These are phyloP conservation scores for Tetrapisispora arboricola DNA, from an alignment of 805 yeast species.

Conservation along the genomic window DNA sequence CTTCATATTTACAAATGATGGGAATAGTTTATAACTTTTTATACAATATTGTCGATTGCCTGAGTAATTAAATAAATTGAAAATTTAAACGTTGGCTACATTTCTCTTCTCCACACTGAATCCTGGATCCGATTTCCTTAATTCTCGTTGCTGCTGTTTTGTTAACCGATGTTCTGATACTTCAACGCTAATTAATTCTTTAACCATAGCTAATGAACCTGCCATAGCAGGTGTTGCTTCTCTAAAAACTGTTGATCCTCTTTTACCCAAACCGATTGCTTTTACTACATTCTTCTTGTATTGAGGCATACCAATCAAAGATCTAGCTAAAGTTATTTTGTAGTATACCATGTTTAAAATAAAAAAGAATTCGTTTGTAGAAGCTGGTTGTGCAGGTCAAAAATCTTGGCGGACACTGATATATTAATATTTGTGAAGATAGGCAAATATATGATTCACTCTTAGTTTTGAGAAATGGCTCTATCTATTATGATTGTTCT, in stretches of 20 bases:
- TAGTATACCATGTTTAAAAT: conserved; percentile 32
- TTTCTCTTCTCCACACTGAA: conserved; percentile 37
- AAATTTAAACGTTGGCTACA: conserved; percentile 3
- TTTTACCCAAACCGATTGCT: conserved; percentile 63
- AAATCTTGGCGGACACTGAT: no score
- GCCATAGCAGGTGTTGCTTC: conserved; percentile 69
- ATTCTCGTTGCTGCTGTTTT: conserved; percentile 40
- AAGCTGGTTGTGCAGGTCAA: no score
- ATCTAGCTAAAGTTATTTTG: conserved; percentile 67
- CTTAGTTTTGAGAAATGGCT: no score
- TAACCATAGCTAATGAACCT: conserved; percentile 71
- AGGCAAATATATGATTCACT: no score
- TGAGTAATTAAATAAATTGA: no score
- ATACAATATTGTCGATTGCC: no score
- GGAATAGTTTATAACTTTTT: background rate
- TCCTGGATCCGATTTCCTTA: conserved; percentile 58
- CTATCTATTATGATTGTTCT: no score
- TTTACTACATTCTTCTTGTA: conserved; percentile 51
- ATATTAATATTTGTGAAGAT: no score
- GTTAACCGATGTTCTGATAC: conserved; percentile 47
- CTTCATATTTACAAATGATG: background rate
- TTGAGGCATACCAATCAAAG: conserved; percentile 78
- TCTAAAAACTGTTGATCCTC: conserved; percentile 68
- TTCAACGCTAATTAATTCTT: conserved; percentile 79
- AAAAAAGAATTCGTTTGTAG: no score